phyloP scores from a whole-genome alignment of 1,139 yeast genomes.

The Scheffersomyces insectosa region DNA sequence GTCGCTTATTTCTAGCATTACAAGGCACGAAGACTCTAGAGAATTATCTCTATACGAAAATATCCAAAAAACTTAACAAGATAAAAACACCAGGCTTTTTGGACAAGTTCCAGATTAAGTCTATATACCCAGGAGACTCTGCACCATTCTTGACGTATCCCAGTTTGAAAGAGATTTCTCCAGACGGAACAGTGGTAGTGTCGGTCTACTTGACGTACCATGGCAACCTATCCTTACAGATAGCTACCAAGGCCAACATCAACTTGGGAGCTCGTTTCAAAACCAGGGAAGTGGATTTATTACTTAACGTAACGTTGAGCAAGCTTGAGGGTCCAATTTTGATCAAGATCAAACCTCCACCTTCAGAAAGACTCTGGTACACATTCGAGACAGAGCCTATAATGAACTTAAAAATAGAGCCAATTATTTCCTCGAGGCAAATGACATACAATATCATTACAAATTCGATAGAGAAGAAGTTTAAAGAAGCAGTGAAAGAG shows the following conservation, averaged over 20 bases:
- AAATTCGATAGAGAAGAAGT: conserved; percentile 72
- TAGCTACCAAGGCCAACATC: conserved; percentile 76
- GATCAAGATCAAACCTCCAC: conserved; percentile 79
- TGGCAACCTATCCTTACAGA: conserved; percentile 72
- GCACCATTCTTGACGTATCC: conserved; percentile 84
- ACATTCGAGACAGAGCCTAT: conserved; percentile 80
- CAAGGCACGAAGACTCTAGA: conserved; percentile 71
- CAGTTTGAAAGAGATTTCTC: conserved; percentile 63
- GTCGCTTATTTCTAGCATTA: conserved; percentile 74
- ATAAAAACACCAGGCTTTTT: conserved; percentile 85
- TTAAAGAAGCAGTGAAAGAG: conserved; percentile 77
- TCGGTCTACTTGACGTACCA: conserved; percentile 64
- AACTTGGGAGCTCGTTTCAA: conserved; percentile 76
- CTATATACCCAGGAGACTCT: conserved; percentile 73
- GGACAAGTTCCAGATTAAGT: conserved; percentile 74
- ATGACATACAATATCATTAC: conserved; percentile 78
- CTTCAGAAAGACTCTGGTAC: conserved; percentile 89
- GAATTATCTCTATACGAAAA: conserved; percentile 53
- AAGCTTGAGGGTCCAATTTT: conserved; percentile 74
- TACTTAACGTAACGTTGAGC: conserved; percentile 68
- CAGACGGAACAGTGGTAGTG: conserved; percentile 77
- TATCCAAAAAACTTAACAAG: conserved; percentile 71
- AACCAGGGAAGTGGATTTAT: conserved; percentile 73
- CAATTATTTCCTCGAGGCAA: conserved; percentile 82
- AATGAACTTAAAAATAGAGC: conserved; percentile 76